Evolutionary conservation across 768 basidiomycete species (phyloP), one percentile per base, ranked within the genome.

Genomic region (Termitomyces sp.): DNA sequence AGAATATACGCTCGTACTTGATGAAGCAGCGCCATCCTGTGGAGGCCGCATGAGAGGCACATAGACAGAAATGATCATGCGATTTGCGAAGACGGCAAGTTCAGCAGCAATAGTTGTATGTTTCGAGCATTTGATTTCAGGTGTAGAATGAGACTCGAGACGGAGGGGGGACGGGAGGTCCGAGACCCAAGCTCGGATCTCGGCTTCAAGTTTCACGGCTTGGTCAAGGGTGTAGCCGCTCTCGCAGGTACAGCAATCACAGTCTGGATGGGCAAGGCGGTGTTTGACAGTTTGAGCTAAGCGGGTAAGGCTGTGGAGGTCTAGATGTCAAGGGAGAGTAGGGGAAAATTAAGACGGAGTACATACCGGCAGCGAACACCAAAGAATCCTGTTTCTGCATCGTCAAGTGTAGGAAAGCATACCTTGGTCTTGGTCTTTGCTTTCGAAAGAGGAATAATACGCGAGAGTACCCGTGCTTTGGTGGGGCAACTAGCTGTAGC

Each of bases 41-140:
- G 64, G 50, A 9, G 66, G 65, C 3, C 76, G 74, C 60, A 90
- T 70, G 70, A 90, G 88, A 0, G 90, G 89, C n/a, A 84, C 67
- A 67, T 86, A 91, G 6, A 83, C 73, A 69, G 83, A 84, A 61
- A 90, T 72, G 55, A 88, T 74, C 54, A 91, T 67, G 41, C 82
- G 72, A 62, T 89, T 78, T 5, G 85, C 83, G 53, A 82, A 75
- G 46, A 88, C 79, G 0, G 79, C 77, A 51, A 91, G 71, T 62
- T 89, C 63, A 0, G 65, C 63, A 4, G 67, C 67, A 0, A 67
- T 27, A 33, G 55, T 54, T 84, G 70, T 81, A 81, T 42, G 80
- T 78, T 65, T 87, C 82, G 12, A 76, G 76, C 50, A 66, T 33
- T 84, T 74, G 1, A 76, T 72, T 8, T 78, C 74, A 11, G 20